A percentile compares a stretch with the other conserved stretches of the same genome.
These are phyloP conservation scores for Aureoboletus auriporus DNA, from an alignment of 768 basidiomycete genomes.

Conservation along the genomic window DNA sequence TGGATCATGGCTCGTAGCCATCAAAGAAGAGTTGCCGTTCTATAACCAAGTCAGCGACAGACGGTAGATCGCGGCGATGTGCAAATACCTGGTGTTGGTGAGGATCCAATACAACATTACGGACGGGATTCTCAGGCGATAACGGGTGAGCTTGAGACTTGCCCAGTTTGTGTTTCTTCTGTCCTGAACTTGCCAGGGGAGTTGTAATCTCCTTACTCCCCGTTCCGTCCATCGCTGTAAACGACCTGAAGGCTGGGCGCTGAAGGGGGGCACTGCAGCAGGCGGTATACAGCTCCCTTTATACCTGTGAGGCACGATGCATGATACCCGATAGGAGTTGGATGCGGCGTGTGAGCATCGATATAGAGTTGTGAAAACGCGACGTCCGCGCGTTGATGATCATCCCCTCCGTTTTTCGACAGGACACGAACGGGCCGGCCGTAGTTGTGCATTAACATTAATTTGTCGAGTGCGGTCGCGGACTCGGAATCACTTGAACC, in stretches of 20 bases:
- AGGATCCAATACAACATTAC: conserved; percentile 7
- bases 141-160: conserved; percentile 6
- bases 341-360: conserved; percentile 1
- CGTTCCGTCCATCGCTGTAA: too few species aligned
- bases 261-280: background rate
- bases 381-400: conserved; percentile 10
- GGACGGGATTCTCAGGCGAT: conserved; percentile 4
- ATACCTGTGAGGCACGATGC: conserved; percentile 17
- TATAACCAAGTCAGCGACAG: conserved; percentile 15
- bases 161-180: conserved; percentile 12
- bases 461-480: background rate
- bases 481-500: conserved; percentile 7
- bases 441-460: too few species aligned
- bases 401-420: too few species aligned
- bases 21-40: conserved; percentile 14
- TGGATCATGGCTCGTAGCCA: conserved; percentile 4
- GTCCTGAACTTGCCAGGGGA: background rate
- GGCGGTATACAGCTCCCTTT: conserved; percentile 1
- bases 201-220: background rate
- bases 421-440: too few species aligned
- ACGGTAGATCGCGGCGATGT: background rate
- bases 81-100: conserved; percentile 19
- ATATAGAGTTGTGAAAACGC: conserved; percentile 7
- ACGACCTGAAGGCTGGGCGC: too few species aligned
- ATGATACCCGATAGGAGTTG: background rate